phyloP scores from a whole-genome alignment of 495 filamentous ascomycete species.

The Podospora appendiculata region DNA sequence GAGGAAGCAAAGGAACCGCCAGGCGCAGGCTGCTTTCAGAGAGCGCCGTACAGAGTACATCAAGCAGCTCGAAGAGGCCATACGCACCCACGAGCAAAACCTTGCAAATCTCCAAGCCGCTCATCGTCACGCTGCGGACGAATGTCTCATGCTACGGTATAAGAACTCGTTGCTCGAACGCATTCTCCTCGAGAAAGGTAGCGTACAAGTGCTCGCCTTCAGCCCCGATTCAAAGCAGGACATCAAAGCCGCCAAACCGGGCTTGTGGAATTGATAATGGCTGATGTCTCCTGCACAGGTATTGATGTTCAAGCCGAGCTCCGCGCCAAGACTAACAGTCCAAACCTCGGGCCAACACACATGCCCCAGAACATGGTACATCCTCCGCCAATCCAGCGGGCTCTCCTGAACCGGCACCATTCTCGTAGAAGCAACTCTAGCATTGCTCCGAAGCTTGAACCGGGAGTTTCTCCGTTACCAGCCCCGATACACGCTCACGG shows the following conservation, averaged over 20 bases:
- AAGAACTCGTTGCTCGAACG: conserved; percentile 96
- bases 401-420: conserved; percentile 64
- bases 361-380: conserved; percentile 56
- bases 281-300: conserved; percentile 39
- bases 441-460: conserved; percentile 64
- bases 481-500: conserved; percentile 47
- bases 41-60: conserved; percentile 98
- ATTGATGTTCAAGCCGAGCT: conserved; percentile 97
- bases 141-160: conserved; percentile 96
- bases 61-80: conserved; percentile 95
- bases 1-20: conserved; percentile 93
- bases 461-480: conserved; percentile 44
- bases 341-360: conserved; percentile 55
- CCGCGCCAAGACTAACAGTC: conserved; percentile 75
- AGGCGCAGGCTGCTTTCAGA: conserved; percentile 94
- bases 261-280: background rate
- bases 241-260: too few relatives aligned
- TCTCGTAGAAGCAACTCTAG: conserved; percentile 60
- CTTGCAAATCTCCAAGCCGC: conserved; percentile 87
- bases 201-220: background rate
- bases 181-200: conserved; percentile 93
- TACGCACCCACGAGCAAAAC: conserved; percentile 93
- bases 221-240: background rate
- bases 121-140: conserved; percentile 90
- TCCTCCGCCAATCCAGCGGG: conserved; percentile 62